Evolutionary conservation across 2,329 filamentous ascomycete genomes (phyloP).

Genomic region (Didymella arachidicola): DNA sequence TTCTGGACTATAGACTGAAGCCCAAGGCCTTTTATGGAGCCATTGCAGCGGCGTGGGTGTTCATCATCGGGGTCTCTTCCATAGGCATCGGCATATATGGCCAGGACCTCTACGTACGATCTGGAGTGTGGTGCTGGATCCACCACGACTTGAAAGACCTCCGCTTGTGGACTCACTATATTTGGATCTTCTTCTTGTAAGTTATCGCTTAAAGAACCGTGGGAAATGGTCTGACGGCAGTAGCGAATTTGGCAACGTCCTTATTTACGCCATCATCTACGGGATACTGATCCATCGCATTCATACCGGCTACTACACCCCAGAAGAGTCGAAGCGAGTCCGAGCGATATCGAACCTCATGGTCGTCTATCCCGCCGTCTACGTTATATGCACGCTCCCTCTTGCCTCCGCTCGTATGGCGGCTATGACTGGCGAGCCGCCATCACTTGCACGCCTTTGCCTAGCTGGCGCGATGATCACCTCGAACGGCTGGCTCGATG

Average conservation of each 20-base stretch:
- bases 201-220: background rate
- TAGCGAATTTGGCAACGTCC: constrained; percentile 59
- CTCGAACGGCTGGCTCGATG: constrained; percentile 66
- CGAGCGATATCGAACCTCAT: constrained; percentile 62
- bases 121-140: constrained; percentile 74
- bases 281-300: constrained; percentile 51
- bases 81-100: constrained; percentile 58
- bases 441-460: constrained; percentile 57
- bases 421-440: constrained; percentile 63
- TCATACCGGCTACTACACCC: constrained; percentile 46
- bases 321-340: constrained; percentile 45
- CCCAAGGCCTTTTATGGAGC: constrained; percentile 59
- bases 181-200: constrained; percentile 67
- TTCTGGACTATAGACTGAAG: constrained; percentile 62
- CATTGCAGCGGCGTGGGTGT: constrained; percentile 64
- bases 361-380: constrained; percentile 73
- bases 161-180: constrained; percentile 68
- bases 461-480: constrained; percentile 64
- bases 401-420: constrained; percentile 70
- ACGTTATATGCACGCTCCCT: constrained; percentile 72
- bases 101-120: constrained; percentile 66
- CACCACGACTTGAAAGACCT: constrained; percentile 62
- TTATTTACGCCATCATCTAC: constrained; percentile 59
- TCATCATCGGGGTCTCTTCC: constrained; percentile 65
- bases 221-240: background rate